Evolutionary conservation across 2,329 filamentous ascomycete genomes (phyloP), one percentile per base, ranked within the genome.

Genomic region (Fusarium hainanense): DNA sequence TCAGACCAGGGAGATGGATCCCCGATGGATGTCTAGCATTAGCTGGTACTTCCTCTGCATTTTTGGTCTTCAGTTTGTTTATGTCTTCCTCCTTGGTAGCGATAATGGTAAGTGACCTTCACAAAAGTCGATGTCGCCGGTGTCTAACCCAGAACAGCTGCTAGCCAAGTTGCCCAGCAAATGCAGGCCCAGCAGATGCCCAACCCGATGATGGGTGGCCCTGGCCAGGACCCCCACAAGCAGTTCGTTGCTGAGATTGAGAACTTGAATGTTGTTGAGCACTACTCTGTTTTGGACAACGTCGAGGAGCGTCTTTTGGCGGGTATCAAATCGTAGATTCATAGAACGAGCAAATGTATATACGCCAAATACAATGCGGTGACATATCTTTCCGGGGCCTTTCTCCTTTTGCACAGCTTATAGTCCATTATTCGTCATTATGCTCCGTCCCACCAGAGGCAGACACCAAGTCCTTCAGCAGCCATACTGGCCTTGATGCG

Each of bases 11-110:
- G 96, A 99, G 79, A 90, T 99, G 83, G 97, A 99, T 78, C 96
- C 97, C 13, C 89, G 95, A 81, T 99, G 96, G 96, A 97, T 99
- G 82, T 98, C 94, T 1, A 97, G 94, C 81, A 90, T 99, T 80
- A 97, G 94, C 64, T 99, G 96, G 94, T 99, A 99, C 84, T 98
- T 99, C 78, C 84, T 99, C 72, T 98, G 97, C 77, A 90, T 99
- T 69, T 98, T 99, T 79, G 96, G 97, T 48, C 85, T 99, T 61
- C 95, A 98, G 80, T 93, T 95, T 57, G 94, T 99, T 61, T 99
- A 99, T 80, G 97, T 96, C 77, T 98, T 98, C 79, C 90, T 99
- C 51, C 87, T 99, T 16, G 96, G 96, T 11, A 97, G 92, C 79
- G 97, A 99, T 76, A 98, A 98, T 80, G 90, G 94, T 98, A 85